Conservation (phyloP, 83 land plant species). For the Diphasiastrum complanatum region DNA sequence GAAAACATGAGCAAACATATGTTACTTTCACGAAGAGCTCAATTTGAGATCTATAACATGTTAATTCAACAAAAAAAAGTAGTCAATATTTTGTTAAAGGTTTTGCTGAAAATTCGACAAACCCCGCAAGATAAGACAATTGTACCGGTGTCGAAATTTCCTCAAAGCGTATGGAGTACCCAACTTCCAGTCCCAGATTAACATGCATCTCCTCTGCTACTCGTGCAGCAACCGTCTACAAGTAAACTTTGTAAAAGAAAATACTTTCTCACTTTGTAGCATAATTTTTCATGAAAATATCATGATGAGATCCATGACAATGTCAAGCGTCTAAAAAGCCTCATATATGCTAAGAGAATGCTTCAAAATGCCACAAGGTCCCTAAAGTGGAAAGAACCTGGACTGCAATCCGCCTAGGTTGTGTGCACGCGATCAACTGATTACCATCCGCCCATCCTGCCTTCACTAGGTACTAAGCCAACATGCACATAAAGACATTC, state of each 20-base stretch:
- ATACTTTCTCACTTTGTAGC: too few relatives aligned
- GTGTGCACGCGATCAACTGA: slow-evolving; percentile 83
- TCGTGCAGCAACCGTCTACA: slow-evolving; percentile 72
- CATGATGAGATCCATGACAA: too few relatives aligned
- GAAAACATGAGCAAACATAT: too few relatives aligned
- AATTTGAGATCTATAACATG: too few relatives aligned
- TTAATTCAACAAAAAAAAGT: too few relatives aligned
- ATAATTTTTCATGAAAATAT: too few relatives aligned
- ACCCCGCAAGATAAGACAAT: background rate
- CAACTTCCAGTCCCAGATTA: slow-evolving; percentile 85
- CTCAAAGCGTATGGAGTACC: slow-evolving; percentile 92
- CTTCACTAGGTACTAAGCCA: slow-evolving; percentile 57
- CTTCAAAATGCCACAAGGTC: background rate
- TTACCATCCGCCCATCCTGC: slow-evolving; percentile 98
- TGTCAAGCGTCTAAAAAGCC: background rate
- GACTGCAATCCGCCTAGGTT: slow-evolving; percentile 87
- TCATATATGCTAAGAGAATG: background rate
- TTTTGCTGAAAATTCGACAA: too few relatives aligned
- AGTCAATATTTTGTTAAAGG: too few relatives aligned
- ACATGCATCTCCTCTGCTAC: slow-evolving; percentile 97
- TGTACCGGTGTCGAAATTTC: slow-evolving; percentile 65
- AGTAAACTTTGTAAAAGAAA: too few relatives aligned
- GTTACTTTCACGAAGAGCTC: too few relatives aligned
- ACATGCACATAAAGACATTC: too few relatives aligned
- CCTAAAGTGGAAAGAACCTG: too few relatives aligned